Conservation (phyloP, 306 rosid species). For the Echinosophora koreensis region DNA sequence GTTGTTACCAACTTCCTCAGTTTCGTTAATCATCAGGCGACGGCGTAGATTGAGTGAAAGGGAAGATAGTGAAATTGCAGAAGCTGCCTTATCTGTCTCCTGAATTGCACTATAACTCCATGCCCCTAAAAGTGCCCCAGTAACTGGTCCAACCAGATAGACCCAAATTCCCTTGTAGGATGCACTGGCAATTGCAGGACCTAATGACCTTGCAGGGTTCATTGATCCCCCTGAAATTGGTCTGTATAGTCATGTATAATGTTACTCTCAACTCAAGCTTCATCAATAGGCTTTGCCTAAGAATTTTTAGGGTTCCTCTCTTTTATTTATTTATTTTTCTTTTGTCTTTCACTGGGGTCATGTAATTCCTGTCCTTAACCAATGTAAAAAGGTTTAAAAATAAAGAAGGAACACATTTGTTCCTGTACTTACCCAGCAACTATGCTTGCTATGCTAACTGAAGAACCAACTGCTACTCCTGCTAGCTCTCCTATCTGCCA, state of each 20-base stretch:
- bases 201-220: slow-evolving; percentile 92
- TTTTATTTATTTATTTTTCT: background rate
- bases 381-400: no score
- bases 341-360: no score
- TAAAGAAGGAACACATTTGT: background rate
- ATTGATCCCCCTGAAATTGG: slow-evolving; percentile 92
- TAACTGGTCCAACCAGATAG: slow-evolving; percentile 70
- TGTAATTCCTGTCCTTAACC: no score
- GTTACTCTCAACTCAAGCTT: background rate
- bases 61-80: slow-evolving; percentile 40
- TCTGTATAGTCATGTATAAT: slow-evolving; percentile 48
- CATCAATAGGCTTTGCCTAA: slow-evolving; percentile 4
- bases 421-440: slow-evolving; percentile 72
- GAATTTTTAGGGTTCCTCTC: background rate
- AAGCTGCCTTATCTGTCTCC: slow-evolving; percentile 47
- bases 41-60: slow-evolving; percentile 42
- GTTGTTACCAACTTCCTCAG: slow-evolving; percentile 20
- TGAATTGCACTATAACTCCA: slow-evolving; percentile 66
- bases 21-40: slow-evolving; percentile 42
- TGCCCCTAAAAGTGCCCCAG: slow-evolving; percentile 75
- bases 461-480: slow-evolving; percentile 85
- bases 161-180: slow-evolving; percentile 75
- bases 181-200: slow-evolving; percentile 79
- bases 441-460: slow-evolving; percentile 82
- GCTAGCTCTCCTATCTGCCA: slow-evolving; percentile 69